Percentiles rank a stretch among this genome's conserved stretches.
These are phyloP conservation scores for Aphanomyces euteiches DNA, from an alignment of 352 stramenopile genomes.

Conservation along the genomic window DNA sequence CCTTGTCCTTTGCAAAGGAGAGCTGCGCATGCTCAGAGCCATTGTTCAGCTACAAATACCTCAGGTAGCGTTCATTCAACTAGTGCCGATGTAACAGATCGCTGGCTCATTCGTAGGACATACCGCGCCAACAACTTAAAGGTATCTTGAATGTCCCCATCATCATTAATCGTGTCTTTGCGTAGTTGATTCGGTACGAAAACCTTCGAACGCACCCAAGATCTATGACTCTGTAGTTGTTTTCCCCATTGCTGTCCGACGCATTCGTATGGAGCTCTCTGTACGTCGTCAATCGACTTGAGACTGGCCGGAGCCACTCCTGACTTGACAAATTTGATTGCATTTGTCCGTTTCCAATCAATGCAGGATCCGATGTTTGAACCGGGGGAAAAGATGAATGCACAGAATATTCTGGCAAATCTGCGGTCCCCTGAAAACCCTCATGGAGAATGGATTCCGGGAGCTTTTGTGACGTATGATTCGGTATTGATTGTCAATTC, in stretches of 20 bases:
- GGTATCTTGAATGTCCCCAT: background rate
- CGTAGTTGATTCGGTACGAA: conserved; percentile 26
- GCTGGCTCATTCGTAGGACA: conserved; percentile 1
- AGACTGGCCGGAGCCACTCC: background rate
- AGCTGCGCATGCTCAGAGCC: background rate
- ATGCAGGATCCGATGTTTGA: background rate
- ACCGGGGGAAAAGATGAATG: conserved; percentile 6
- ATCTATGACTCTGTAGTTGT: conserved; percentile 8
- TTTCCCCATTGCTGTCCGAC: conserved; percentile 29
- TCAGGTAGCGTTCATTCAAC: background rate
- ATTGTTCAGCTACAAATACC: conserved; percentile 20
- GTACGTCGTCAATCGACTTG: conserved; percentile 9
- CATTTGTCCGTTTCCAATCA: conserved; percentile 9
- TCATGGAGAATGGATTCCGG: conserved; percentile 20
- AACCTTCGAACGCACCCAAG: background rate
- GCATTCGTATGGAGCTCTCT: conserved; percentile 27
- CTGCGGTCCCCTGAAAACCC: conserved; percentile 3
- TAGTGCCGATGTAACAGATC: background rate
- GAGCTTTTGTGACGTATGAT: background rate
- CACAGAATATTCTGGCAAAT: conserved; percentile 12
- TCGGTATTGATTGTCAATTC: background rate
- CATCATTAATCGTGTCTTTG: background rate
- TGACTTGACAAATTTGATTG: background rate
- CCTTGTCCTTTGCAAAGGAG: background rate
- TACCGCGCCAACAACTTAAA: conserved; percentile 25